Conservation (phyloP, 106 monocot species). For the Dioscorea zingiberensis region DNA sequence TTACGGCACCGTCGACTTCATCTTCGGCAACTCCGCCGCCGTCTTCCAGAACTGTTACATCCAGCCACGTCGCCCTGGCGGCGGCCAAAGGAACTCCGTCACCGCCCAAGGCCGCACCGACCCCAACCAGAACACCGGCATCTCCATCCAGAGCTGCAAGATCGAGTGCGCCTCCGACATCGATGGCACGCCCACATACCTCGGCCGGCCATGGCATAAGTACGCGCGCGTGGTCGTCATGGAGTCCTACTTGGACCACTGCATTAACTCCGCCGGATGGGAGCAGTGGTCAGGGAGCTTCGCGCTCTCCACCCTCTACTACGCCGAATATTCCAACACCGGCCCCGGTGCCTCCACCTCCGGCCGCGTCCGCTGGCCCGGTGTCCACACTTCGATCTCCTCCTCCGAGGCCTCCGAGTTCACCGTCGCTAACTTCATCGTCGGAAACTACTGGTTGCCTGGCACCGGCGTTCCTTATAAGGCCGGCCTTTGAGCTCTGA, state of each 20-base stretch:
- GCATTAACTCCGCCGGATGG: conserved; percentile 52
- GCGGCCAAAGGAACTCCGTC: conserved; percentile 45
- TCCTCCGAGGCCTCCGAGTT: conserved; percentile 52
- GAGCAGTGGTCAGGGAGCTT: conserved; percentile 54
- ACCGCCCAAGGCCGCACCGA: conserved; percentile 73
- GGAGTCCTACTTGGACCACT: conserved; percentile 32
- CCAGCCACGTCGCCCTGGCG: conserved; percentile 23
- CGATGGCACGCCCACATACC: conserved; percentile 40
- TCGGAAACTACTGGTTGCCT: conserved; percentile 51
- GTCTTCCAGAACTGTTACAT: conserved; percentile 54
- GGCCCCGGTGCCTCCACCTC: conserved; percentile 45
- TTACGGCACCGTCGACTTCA: conserved; percentile 78
- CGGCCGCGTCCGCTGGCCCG: conserved; percentile 53
- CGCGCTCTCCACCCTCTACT: conserved; percentile 53
- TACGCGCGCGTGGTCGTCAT: conserved; percentile 63
- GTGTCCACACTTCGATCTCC: conserved; percentile 44
- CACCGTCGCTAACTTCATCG: conserved; percentile 56
- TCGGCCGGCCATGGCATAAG: conserved; percentile 81
- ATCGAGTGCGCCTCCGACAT: conserved; percentile 34
- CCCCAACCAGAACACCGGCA: conserved; percentile 77
- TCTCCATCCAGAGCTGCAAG: conserved; percentile 51
- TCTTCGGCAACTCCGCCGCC: conserved; percentile 87
- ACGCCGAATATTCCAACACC: conserved; percentile 62
- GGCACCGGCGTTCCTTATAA: conserved; percentile 45
- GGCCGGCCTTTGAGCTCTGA: conserved; percentile 31